phyloP scores from a whole-genome alignment of 352 stramenopile species.

The Pythium rhizo-oryzae region DNA sequence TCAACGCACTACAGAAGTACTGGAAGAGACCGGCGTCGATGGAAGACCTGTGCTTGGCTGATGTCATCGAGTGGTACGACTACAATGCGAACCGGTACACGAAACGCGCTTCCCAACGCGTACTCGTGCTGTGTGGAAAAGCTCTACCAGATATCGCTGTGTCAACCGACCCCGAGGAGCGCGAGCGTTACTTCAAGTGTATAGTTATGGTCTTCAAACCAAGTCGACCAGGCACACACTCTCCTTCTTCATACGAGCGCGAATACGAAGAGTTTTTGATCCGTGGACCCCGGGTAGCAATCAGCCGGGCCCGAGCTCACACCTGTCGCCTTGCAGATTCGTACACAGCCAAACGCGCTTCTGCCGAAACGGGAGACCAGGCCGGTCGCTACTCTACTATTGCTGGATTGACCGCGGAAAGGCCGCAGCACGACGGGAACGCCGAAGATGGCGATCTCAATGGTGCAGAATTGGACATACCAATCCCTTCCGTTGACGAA shows the following conservation, averaged over 20 bases:
- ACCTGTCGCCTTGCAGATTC: background rate
- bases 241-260: background rate
- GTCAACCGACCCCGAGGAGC: background rate
- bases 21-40: conserved; percentile 1
- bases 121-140: background rate
- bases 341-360: background rate
- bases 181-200: background rate
- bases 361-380: background rate
- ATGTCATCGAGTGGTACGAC: background rate
- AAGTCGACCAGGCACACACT: background rate
- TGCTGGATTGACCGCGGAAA: background rate
- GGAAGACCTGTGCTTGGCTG: conserved; percentile 2
- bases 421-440: background rate
- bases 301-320: background rate
- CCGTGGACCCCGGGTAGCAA: background rate
- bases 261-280: background rate
- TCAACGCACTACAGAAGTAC: conserved; percentile 8
- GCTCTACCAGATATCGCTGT: background rate
- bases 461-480: background rate
- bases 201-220: background rate
- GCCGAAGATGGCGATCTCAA: background rate
- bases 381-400: background rate
- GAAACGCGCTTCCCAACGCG: background rate
- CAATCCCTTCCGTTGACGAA: background rate
- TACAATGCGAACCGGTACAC: background rate